phyloP scores from a whole-genome alignment of 306 rosid species.

The Malus domestica region DNA sequence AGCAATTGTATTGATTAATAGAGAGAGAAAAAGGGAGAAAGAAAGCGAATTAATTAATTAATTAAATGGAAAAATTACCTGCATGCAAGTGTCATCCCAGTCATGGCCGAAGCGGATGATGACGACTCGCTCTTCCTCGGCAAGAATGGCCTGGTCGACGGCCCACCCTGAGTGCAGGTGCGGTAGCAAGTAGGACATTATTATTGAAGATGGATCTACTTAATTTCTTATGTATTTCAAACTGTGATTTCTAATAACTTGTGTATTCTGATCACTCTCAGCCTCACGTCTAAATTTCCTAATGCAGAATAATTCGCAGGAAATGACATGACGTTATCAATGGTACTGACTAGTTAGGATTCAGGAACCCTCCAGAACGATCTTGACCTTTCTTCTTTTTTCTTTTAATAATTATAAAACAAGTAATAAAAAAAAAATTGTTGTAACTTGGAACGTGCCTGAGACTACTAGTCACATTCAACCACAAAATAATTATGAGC shows the following conservation, averaged over 20 bases:
- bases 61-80: conserved; percentile 23
- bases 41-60: neutral
- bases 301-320: neutral
- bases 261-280: neutral
- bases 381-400: neutral
- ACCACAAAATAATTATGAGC: too few relatives aligned
- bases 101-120: conserved; percentile 67
- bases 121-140: conserved; percentile 81
- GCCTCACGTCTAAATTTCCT: neutral
- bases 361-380: neutral
- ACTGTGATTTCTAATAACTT: neutral
- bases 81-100: conserved; percentile 85
- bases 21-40: neutral
- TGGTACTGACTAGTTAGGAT: neutral
- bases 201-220: too few relatives aligned
- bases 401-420: too few relatives aligned
- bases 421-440: too few relatives aligned
- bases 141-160: conserved; percentile 81
- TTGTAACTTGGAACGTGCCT: too few relatives aligned
- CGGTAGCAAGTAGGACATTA: conserved; percentile 76
- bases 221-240: neutral
- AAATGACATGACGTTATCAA: neutral
- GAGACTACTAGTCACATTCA: too few relatives aligned
- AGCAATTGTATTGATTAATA: neutral
- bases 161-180: conserved; percentile 94